A percentile compares a stretch with the other conserved stretches of the same genome.
Evolutionary conservation across 1,139 yeast species (phyloP).

Genomic region (Zygotorulaspora mrakii): DNA sequence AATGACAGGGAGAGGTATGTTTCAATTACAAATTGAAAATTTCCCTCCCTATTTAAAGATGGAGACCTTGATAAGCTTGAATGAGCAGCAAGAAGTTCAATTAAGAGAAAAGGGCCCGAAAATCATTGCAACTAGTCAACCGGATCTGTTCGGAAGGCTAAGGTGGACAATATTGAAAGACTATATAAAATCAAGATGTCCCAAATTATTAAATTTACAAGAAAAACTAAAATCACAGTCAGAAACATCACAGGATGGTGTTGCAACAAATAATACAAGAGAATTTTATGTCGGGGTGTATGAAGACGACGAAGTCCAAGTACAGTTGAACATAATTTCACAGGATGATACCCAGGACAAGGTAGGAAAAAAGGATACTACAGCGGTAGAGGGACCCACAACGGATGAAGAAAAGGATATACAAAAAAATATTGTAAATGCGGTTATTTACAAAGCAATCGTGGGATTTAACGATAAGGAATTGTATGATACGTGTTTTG

Average conservation of each 20-base stretch:
- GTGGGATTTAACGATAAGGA: slow-evolving; percentile 34
- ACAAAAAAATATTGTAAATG: slow-evolving; percentile 14
- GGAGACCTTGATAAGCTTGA: slow-evolving; percentile 20
- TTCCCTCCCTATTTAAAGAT: slow-evolving; percentile 35
- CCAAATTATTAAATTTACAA: slow-evolving; percentile 24
- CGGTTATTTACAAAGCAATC: slow-evolving; percentile 31
- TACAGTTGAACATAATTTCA: slow-evolving; percentile 18
- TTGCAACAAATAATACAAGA: slow-evolving; percentile 26
- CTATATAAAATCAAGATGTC: slow-evolving; percentile 34
- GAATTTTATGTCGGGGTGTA: slow-evolving; percentile 38
- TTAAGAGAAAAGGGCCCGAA: slow-evolving; percentile 11
- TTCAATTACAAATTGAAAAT: slow-evolving; percentile 31
- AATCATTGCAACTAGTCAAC: slow-evolving; percentile 16
- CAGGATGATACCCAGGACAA: slow-evolving; percentile 5
- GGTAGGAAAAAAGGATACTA: background rate
- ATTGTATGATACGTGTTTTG: slow-evolving; percentile 27
- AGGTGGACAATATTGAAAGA: slow-evolving; percentile 37
- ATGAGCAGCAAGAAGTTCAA: slow-evolving; percentile 10
- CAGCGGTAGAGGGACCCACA: background rate
- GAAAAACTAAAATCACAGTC: slow-evolving; percentile 7
- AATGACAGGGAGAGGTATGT: slow-evolving; percentile 37
- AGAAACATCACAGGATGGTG: slow-evolving; percentile 8
- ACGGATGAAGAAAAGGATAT: slow-evolving; percentile 3
- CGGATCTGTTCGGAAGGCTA: slow-evolving; percentile 31
- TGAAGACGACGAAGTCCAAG: slow-evolving; percentile 29